phyloP scores from a whole-genome alignment of 2,329 filamentous ascomycete species.

The Exutisphaerella laricina region DNA sequence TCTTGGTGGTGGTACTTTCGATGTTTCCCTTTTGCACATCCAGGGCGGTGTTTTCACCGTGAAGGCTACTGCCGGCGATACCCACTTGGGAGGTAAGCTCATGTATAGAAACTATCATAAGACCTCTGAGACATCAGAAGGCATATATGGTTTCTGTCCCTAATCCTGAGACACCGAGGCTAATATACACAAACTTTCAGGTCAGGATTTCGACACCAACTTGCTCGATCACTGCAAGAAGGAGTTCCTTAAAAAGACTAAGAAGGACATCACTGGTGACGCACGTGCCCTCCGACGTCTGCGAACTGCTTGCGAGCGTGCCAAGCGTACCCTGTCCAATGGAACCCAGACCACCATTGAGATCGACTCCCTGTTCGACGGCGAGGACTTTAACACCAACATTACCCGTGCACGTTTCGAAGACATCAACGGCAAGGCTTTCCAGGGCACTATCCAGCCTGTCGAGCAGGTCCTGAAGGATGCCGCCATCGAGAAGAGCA shows the following conservation, averaged over 20 bases:
- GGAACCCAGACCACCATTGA: constrained; percentile 96
- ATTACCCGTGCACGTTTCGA: constrained; percentile 99
- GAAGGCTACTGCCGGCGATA: constrained; percentile 96
- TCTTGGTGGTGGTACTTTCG: constrained; percentile 99
- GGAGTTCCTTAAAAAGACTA: constrained; percentile 70
- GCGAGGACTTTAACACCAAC: constrained; percentile 93
- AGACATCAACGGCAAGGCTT: constrained; percentile 94
- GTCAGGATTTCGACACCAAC: constrained; percentile 94
- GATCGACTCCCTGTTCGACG: constrained; percentile 97
- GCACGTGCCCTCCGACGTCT: constrained; percentile 91
- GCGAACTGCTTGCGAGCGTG: constrained; percentile 96
- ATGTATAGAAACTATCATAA: too few species aligned
- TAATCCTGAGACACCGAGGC: too few species aligned
- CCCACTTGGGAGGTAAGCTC: constrained; percentile 68
- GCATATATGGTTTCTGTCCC: too few species aligned
- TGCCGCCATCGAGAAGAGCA: constrained; percentile 76
- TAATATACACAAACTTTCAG: background rate
- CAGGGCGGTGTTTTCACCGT: constrained; percentile 99
- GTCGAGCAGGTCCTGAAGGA: constrained; percentile 97
- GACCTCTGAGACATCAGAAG: too few species aligned
- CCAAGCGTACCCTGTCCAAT: constrained; percentile 97
- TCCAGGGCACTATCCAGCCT: constrained; percentile 86
- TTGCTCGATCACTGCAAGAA: constrained; percentile 95
- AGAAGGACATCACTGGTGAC: constrained; percentile 64
- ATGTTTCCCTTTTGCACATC: constrained; percentile 99